These are phyloP conservation scores for Calophaca sinica DNA, from an alignment of 306 rosid genomes.

Conservation along the genomic window DNA sequence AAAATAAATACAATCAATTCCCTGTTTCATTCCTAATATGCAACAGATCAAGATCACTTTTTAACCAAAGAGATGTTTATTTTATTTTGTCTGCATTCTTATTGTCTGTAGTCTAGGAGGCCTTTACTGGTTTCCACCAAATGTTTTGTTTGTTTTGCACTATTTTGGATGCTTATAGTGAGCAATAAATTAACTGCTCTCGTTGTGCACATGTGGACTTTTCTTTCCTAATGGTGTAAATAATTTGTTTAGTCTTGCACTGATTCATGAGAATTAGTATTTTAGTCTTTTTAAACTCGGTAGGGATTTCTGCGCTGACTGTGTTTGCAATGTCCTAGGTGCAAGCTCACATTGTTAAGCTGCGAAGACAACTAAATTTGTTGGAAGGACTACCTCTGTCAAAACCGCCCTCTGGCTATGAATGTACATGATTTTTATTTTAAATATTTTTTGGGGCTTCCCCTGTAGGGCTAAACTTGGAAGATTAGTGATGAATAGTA, in stretches of 20 bases:
- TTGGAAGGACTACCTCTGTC: slow-evolving; percentile 83
- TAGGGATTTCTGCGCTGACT: slow-evolving; percentile 46
- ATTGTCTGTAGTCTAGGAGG: slow-evolving; percentile 20
- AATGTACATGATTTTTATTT: slow-evolving; percentile 51
- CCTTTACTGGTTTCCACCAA: slow-evolving; percentile 10
- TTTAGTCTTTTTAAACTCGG: neutral
- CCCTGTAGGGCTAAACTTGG: slow-evolving; percentile 34
- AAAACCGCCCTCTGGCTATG: slow-evolving; percentile 76
- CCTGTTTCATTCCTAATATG: slow-evolving; percentile 34
- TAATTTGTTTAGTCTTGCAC: no score
- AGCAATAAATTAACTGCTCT: slow-evolving; percentile 21
- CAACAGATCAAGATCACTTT: slow-evolving; percentile 15
- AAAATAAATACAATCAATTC: slow-evolving; percentile 21
- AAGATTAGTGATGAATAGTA: slow-evolving; percentile 39
- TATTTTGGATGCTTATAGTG: slow-evolving; percentile 38
- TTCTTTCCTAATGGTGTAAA: slow-evolving; percentile 20
- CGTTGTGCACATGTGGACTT: slow-evolving; percentile 35
- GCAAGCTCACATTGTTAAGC: slow-evolving; percentile 88
- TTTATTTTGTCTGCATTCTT: slow-evolving; percentile 36
- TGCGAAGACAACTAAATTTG: slow-evolving; percentile 81
- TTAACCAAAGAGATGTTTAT: slow-evolving; percentile 27
- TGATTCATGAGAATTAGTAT: no score
- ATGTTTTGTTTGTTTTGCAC: slow-evolving; percentile 23
- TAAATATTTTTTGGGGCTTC: slow-evolving; percentile 23
- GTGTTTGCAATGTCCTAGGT: slow-evolving; percentile 63